Evolutionary conservation across 345 rosid species (phyloP).

Genomic region (Xanthoceras sorbifolium): DNA sequence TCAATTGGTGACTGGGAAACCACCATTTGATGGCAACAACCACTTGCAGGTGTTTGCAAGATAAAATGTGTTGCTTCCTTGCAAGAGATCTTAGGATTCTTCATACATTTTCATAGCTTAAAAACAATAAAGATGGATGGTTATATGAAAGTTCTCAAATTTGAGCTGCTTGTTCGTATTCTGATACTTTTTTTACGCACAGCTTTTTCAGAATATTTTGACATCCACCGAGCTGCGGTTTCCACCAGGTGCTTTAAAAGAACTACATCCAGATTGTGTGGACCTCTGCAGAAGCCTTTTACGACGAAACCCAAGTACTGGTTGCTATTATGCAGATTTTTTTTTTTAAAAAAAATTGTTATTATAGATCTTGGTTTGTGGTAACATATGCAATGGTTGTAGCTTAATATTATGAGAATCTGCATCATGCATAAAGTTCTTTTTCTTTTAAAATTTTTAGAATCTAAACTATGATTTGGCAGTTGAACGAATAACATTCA

Average conservation of each 20-base stretch:
- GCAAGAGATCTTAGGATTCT: background rate
- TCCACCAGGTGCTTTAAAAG: slow-evolving; percentile 55
- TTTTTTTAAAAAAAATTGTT: background rate
- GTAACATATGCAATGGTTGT: background rate
- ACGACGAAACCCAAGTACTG: slow-evolving; percentile 64
- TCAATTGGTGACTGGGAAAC: slow-evolving; percentile 81
- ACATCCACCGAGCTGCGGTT: slow-evolving; percentile 66
- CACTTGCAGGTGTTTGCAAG: slow-evolving; percentile 58
- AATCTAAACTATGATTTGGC: slow-evolving; percentile 29
- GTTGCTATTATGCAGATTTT: background rate
- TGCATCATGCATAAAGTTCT: background rate
- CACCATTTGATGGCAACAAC: slow-evolving; percentile 73
- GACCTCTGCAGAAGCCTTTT: slow-evolving; percentile 74
- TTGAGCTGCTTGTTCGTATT: slow-evolving; percentile 17
- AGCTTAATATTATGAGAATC: slow-evolving; percentile 3
- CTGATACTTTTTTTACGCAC: slow-evolving; percentile 31
- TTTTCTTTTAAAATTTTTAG: background rate
- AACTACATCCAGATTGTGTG: slow-evolving; percentile 73
- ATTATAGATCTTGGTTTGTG: background rate
- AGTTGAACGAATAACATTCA: slow-evolving; percentile 72
- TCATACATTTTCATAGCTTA: slow-evolving; percentile 7
- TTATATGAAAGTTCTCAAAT: background rate
- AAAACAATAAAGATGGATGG: slow-evolving; percentile 1
- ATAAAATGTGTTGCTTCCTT: background rate
- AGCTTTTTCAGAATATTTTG: slow-evolving; percentile 81